phyloP scores from a whole-genome alignment of 2,329 filamentous ascomycete genomes.

The Aspergillus phoenicis region DNA sequence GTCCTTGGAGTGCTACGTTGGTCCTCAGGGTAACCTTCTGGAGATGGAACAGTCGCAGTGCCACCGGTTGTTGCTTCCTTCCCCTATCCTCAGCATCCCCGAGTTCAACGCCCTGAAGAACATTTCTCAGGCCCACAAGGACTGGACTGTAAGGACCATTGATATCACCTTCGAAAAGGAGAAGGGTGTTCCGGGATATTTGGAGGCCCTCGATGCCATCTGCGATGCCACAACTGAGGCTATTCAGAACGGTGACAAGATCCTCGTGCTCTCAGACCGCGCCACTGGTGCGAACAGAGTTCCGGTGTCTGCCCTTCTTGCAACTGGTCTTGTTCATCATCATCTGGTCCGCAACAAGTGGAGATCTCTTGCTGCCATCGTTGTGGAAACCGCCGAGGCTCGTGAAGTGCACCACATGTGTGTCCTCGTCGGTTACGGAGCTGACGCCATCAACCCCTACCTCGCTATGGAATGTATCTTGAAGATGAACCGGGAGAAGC shows the following conservation, averaged over 20 bases:
- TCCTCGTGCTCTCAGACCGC: conserved; percentile 87
- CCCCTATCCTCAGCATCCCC: conserved; percentile 83
- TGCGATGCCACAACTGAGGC: conserved; percentile 82
- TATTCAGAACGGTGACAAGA: conserved; percentile 78
- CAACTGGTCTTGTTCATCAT: conserved; percentile 92
- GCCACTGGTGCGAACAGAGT: conserved; percentile 81
- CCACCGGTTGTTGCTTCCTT: conserved; percentile 79
- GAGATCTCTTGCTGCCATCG: conserved; percentile 82
- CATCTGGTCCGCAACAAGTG: conserved; percentile 95
- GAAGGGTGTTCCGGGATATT: conserved; percentile 79
- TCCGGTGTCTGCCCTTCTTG: conserved; percentile 80
- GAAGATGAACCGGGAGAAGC: conserved; percentile 90
- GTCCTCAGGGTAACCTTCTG: conserved; percentile 89
- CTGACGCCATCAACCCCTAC: conserved; percentile 92
- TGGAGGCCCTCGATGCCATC: conserved; percentile 84
- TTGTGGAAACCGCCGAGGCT: conserved; percentile 91
- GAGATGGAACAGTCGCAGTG: conserved; percentile 93
- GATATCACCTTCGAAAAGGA: conserved; percentile 91
- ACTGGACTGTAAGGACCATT: conserved; percentile 87
- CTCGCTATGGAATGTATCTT: conserved; percentile 94
- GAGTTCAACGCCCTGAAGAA: conserved; percentile 88
- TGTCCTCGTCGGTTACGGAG: conserved; percentile 93
- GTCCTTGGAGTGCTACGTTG: conserved; percentile 95
- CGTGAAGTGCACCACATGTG: conserved; percentile 99
- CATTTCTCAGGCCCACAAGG: conserved; percentile 69